Evolutionary conservation across 768 basidiomycete species (phyloP), one percentile per base, ranked within the genome.

Genomic region (Butyriboletus loyo): DNA sequence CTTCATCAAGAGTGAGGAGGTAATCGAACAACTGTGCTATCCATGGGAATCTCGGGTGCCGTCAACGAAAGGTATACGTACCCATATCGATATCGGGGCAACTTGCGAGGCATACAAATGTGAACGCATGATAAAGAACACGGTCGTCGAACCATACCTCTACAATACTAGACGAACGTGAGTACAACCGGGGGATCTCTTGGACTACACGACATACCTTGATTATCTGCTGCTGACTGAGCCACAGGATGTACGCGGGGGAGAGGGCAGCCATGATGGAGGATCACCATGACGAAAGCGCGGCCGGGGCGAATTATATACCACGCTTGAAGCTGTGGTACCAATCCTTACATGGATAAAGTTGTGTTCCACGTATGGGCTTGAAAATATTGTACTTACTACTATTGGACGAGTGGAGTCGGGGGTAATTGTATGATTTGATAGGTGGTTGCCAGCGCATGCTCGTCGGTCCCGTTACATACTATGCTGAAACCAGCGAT

Each of bases 51-150:
- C 10, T 19, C 10, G 13, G 7, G 25, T 24, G 11, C 11, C 31
- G 35, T 21, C 19, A 10, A 7, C 22, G 5, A 21, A 40, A 36
- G 2, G 15, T n/a, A 8, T 5, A 21, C 48, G 19, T 50, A 50
- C 55, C 48, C 55, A 56, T 46, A 56, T 50, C 1, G 55, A 56
- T 28, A 56, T 32, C 28, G 54, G 44, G 6, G 54, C 43, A 15
- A 56, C 55, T 55, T 55, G 53, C 10, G 19, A 17, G 1, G 7
- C 10, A 27, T 17, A 6, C 13, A 9, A 34, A 38, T 25, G 15
- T 53, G n/a, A 55, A 10, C 22, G 19, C 32, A 21, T 6, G 10
- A 3, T 5, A 32, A 39, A 38, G 30, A 34, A 50, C 14, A 19
- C 3, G 17, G 9, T 25, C 13, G 24, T 49, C 2, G 13, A 7